Evolutionary conservation across 495 filamentous ascomycete species (phyloP).

Genomic region (Trichocladium antarcticum): DNA sequence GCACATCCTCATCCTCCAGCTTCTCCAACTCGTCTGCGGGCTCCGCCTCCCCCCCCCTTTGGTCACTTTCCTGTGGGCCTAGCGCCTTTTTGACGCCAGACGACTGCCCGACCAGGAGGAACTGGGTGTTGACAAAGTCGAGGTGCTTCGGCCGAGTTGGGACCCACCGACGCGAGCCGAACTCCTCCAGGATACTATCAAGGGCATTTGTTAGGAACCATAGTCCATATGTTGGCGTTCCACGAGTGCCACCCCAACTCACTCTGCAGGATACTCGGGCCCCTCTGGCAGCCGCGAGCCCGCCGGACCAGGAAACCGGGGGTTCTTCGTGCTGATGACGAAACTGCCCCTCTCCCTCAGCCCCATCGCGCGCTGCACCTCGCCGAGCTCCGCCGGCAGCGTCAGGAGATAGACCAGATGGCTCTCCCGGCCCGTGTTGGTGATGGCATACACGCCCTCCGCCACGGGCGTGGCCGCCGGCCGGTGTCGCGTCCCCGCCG

Average conservation of each 20-base stretch:
- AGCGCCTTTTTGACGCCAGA: slow-evolving; percentile 52
- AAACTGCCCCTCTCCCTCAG: slow-evolving; percentile 63
- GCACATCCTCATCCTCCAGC: slow-evolving; percentile 34
- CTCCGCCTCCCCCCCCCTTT: slow-evolving; percentile 44
- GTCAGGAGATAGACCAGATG: slow-evolving; percentile 79
- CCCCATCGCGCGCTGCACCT: slow-evolving; percentile 70
- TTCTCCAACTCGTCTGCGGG: slow-evolving; percentile 43
- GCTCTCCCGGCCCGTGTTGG: slow-evolving; percentile 54
- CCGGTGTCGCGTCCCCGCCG: slow-evolving; percentile 54
- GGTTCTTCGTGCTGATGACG: slow-evolving; percentile 72
- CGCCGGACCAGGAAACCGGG: slow-evolving; percentile 52
- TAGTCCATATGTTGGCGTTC: background rate
- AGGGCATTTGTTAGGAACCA: background rate
- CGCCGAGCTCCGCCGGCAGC: slow-evolving; percentile 55
- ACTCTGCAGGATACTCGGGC: slow-evolving; percentile 66
- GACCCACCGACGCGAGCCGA: slow-evolving; percentile 61
- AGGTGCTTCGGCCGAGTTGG: slow-evolving; percentile 64
- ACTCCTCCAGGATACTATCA: slow-evolving; percentile 59
- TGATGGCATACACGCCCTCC: slow-evolving; percentile 82
- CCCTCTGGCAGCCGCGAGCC: slow-evolving; percentile 51
- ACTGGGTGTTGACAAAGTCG: slow-evolving; percentile 67
- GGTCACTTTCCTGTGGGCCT: slow-evolving; percentile 46
- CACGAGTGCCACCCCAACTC: slow-evolving; percentile 22
- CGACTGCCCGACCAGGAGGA: slow-evolving; percentile 70
- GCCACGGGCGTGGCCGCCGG: slow-evolving; percentile 65